Evolutionary conservation across 352 stramenopile genomes (phyloP), one percentile per base, ranked within the genome.

Genomic region (Pythium phragmiticola): DNA sequence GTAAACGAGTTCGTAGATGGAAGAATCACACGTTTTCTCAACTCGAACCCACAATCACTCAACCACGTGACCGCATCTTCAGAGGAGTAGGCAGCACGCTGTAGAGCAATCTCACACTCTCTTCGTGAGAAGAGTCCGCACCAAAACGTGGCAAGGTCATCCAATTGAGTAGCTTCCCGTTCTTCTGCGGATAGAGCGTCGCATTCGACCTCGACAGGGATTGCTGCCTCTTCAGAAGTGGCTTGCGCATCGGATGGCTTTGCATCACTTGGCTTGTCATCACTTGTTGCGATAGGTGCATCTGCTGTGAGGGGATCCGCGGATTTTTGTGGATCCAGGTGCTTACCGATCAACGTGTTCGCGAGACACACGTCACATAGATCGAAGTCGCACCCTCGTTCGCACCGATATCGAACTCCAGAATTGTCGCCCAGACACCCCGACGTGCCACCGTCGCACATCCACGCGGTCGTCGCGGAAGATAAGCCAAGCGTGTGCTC

Each of bases 311-410:
- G 19, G 7, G 12, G 3, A 16, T n/a, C 23, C 2, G 14, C 21
- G 7, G 21, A n/a, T 41, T 39, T 41, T 43, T 48, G 28, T 26
- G 49, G 48, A 14, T 45, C 58, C 17, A 51, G 7, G 14, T 70
- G 48, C 50, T 77, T 76, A 23, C 58, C 63, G 34, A 74, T 72
- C 30, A 85, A 43, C 9, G 75, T 87, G 17, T 65, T 70, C 19
- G 69, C 63, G 12, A 89, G 51, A 42, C 84, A 93, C 7, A 72
- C 67, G 26, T 88, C 77, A 30, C 84, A 93, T 56, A 93, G 72
- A 63, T 93, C 84, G 56, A 82, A 93, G 53, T 93, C 84, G 62
- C 84, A 93, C 8, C 79, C 75, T 52, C 66, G 59, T 23, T 82
- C 72, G 41, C 84, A 93, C 1, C 82, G 82, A 66, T 84, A 93